Conservation (phyloP, 2,329 filamentous ascomycete species). For the Nannizziopsis arthrosporioides region DNA sequence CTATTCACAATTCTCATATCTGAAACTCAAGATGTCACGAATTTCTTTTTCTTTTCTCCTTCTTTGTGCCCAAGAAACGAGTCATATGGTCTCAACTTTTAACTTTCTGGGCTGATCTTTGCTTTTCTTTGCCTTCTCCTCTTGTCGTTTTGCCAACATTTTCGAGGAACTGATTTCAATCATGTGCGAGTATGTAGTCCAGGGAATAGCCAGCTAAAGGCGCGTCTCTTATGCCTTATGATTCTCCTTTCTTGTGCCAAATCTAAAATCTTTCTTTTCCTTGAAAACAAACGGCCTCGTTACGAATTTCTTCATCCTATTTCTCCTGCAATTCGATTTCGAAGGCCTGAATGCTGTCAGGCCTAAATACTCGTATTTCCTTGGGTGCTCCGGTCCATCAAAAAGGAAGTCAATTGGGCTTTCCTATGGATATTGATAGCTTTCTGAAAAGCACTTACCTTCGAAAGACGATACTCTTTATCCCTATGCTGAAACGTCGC, state of each 20-base stretch:
- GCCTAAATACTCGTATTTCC: too few relatives aligned
- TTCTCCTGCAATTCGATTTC: too few relatives aligned
- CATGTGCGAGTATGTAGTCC: background rate
- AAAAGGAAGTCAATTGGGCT: too few relatives aligned
- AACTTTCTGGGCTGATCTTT: background rate
- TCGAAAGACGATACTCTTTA: too few relatives aligned
- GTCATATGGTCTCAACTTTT: background rate
- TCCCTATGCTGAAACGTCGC: background rate
- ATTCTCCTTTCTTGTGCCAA: background rate
- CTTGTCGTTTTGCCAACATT: background rate
- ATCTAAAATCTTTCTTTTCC: background rate
- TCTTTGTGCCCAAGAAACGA: slow-evolving; percentile 16
- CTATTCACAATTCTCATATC: slow-evolving; percentile 25
- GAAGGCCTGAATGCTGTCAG: too few relatives aligned
- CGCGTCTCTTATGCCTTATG: background rate
- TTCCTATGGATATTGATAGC: too few relatives aligned
- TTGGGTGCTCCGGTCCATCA: too few relatives aligned
- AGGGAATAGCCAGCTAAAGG: background rate
- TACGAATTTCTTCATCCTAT: too few relatives aligned
- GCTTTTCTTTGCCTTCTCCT: background rate
- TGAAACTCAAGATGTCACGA: slow-evolving; percentile 16
- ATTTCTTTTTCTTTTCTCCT: background rate
- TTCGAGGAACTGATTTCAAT: background rate
- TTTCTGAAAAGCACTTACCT: too few relatives aligned
- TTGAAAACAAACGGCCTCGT: background rate